Conservation (phyloP, 129 eudicot species). For the Chrysanthemum lavandulifolium region DNA sequence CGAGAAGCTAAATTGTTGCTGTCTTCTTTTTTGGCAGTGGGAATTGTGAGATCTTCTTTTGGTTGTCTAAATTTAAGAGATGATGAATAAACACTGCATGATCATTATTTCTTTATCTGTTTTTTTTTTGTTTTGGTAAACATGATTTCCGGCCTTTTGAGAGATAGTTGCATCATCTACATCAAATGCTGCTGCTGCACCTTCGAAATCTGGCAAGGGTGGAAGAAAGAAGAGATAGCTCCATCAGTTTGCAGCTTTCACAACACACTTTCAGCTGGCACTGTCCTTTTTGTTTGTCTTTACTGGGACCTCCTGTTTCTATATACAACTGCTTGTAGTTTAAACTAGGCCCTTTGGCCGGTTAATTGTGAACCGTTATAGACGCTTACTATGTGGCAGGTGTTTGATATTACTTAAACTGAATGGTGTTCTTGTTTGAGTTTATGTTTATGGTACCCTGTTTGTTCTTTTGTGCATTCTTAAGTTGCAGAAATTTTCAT, state of each 20-base stretch:
- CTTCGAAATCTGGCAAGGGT: conserved; percentile 80
- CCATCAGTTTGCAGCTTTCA: conserved; percentile 16
- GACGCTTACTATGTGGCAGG: neutral
- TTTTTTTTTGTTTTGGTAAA: too few species aligned
- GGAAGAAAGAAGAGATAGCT: conserved; percentile 81
- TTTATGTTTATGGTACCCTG: neutral
- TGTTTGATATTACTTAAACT: neutral
- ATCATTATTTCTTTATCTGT: neutral
- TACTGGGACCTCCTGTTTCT: neutral
- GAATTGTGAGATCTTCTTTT: neutral
- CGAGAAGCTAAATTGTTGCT: too few species aligned
- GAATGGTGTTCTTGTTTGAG: neutral
- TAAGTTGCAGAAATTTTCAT: too few species aligned
- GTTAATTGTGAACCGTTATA: neutral
- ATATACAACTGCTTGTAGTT: conserved; percentile 5
- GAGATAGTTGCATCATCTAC: conserved; percentile 28
- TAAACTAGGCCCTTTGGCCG: conserved; percentile 15
- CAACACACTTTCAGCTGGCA: neutral
- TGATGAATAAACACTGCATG: neutral
- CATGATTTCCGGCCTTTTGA: too few species aligned
- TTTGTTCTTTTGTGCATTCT: too few species aligned
- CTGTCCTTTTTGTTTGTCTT: neutral
- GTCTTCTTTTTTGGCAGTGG: too few species aligned
- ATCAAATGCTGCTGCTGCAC: conserved; percentile 42
- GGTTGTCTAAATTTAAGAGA: neutral